Base-by-base conservation (phyloP, 2,329 filamentous ascomycete genomes). In the Aspergillus flavus region DNA sequence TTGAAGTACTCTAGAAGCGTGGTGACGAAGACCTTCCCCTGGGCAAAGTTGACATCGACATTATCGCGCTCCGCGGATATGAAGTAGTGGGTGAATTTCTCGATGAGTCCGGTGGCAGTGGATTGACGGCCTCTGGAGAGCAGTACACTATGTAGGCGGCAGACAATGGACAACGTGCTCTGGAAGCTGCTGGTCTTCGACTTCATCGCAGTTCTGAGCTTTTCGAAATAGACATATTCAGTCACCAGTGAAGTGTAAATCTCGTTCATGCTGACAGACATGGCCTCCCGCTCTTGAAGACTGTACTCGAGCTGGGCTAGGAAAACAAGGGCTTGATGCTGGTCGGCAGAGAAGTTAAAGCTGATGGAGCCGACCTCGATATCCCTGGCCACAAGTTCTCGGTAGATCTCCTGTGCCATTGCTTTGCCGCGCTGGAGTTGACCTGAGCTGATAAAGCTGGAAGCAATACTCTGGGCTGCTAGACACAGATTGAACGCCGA, bases 251-350 rank as follows among this genome's bases (percentile, higher is more conserved):
- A 73, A 2, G 81, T 76, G 62, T 82, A 76, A 53, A 80, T 78
- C 56, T 82, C 80, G 28, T 77, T 79, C 26, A 82, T 63, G 1
- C 77, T 78, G 57, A 72, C 62, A 4, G 70, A 72, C 12, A 63
- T 41, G 36, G 64, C 34, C n/a, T 61, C 59, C 19, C 70, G 72
- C 19, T 46, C 43, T 12, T 46, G 43, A 14, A 80, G 71, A 54
- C 70, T 76, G 63, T 82, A 79, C 68, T 83, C 79, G 6, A 83
- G 69, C 57, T 82, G 79, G 14, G 81, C 81, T 12, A 84, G 69
- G 74, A 83, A 84, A 11, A 80, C 76, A 14, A 80, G 72, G 53
- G 70, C 75, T 32, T 75, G 72, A 16, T 6, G 16, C 39, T 71
- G 69, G 46, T 71, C 69, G 0, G 71, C 66, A 0, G 74, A 69